Evolutionary conservation across 2,329 filamentous ascomycete genomes (phyloP), one percentile per base, ranked within the genome.

Genomic region (Canariomyces notabilis): DNA sequence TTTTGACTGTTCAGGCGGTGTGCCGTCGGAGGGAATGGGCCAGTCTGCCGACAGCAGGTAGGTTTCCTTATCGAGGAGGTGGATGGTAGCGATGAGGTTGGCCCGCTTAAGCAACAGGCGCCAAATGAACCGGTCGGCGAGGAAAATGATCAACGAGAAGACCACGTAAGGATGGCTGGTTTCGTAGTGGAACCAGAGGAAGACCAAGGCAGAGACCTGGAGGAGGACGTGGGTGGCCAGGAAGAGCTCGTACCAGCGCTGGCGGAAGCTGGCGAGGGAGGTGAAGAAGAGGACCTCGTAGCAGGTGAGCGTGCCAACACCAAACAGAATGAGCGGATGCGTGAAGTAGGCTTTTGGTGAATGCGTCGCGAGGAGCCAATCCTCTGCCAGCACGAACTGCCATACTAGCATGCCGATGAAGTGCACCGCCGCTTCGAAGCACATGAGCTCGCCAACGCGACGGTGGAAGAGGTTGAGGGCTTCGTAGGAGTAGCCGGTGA

Each of bases 401-500:
- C 76, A 85, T 2, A 65, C 52, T 1, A 80, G 45, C 73, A 84
- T 81, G 19, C 74, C 72, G 4, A 61, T 56, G 26, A 72, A 69
- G 54, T 85, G 82, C 0, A 83, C 50, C 1, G 77, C 54, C 2
- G 78, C 79, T 32, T 76, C 67, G n/a, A 82, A 62, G 58, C 79
- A 83, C 62, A 83, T 70, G 21, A 77, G 60, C 59, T 83, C 80
- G 19, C 81, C 80, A 1, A 83, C 68, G 4, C 80, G 71, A 29
- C 81, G 76, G 59, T 85, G 81, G 45, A 84, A 74, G 37, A 85
- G 75, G 58, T 85, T 83, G 34, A 85, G 67, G 5, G 76, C 73
- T 61, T 85, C 81, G 57, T 85, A 85, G 0, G 80, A 83, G 51
- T 75, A 74, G 4, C 81, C 80, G 0, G 80, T 83, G 15, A 85